A percentile compares a stretch with the other conserved stretches of the same genome.
These are phyloP conservation scores for Leptographium galeiforme DNA, from an alignment of 2,329 filamentous ascomycete genomes.

Conservation along the genomic window DNA sequence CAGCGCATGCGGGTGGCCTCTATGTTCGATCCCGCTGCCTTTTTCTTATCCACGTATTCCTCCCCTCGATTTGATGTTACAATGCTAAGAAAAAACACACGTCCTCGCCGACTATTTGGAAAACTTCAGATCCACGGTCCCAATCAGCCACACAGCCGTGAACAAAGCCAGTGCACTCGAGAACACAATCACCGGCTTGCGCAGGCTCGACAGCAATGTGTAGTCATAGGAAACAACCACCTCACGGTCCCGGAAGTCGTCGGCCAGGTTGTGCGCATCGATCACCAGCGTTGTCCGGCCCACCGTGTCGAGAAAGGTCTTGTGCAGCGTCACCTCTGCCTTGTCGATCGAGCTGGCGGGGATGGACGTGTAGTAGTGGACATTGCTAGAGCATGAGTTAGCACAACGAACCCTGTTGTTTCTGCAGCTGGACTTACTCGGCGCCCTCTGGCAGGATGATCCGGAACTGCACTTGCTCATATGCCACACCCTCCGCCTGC, in stretches of 20 bases:
- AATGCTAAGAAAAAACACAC: not conserved
- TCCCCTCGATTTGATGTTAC: not conserved
- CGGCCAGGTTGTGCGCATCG: slow-evolving; percentile 73
- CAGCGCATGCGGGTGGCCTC: not conserved
- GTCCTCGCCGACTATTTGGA: slow-evolving; percentile 14
- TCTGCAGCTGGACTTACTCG: slow-evolving; percentile 40
- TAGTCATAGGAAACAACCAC: slow-evolving; percentile 83
- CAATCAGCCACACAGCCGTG: slow-evolving; percentile 58
- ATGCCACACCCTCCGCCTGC: slow-evolving; percentile 72
- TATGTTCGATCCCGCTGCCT: not conserved
- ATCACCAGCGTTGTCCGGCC: slow-evolving; percentile 74
- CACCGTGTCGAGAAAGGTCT: slow-evolving; percentile 86
- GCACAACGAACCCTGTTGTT: slow-evolving; percentile 1
- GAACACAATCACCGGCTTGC: slow-evolving; percentile 79
- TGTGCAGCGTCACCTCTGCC: slow-evolving; percentile 49
- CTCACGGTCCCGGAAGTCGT: slow-evolving; percentile 75
- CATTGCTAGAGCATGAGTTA: slow-evolving; percentile 48
- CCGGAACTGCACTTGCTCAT: slow-evolving; percentile 65
- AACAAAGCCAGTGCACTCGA: slow-evolving; percentile 62
- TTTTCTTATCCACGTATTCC: not conserved
- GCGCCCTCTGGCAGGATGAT: slow-evolving; percentile 87
- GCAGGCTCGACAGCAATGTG: slow-evolving; percentile 56
- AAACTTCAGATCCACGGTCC: slow-evolving; percentile 72
- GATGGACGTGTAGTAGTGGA: slow-evolving; percentile 63
- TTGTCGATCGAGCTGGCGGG: slow-evolving; percentile 49